Evolutionary conservation across 202 grass and related monocot species (phyloP), one percentile per base, ranked within the genome.

Genomic region (Carex arenaria): DNA sequence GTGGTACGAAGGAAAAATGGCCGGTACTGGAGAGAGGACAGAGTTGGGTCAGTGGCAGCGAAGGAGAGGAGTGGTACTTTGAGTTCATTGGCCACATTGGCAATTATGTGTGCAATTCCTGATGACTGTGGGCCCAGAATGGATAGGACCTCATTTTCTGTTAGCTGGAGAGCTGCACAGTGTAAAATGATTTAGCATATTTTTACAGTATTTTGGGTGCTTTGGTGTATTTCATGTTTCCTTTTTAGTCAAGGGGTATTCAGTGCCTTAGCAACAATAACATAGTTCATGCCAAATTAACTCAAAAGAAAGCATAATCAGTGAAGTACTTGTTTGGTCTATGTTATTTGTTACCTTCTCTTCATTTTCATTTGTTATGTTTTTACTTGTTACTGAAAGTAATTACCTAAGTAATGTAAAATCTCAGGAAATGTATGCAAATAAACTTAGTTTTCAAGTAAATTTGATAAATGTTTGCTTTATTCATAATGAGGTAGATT

Each of bases 81-180:
- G 71, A 98, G 86, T 85, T 95, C 89, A 63, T 90, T 90, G 81
- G 81, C 89, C 61, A 87, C 85, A 85, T 93, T 92, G 28, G 92
- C 91, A 80, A 98, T 90, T 78, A 93, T 84, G 84, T 95, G 95
- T 67, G 92, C 92, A 89, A 90, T 93, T 53, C 71, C 81, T 15
- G 95, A 98, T 11, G 95, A 98, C 80, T 98, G 95, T 80, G 95
- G 95, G 67, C 95, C 95, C 84, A 98, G 77, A 28, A 98, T 79
- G 17, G 89, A 70, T 4, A 93, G 49, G 18, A 95, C 86, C 40
- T 90, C 88, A 81, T 91, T 92, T 56, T 92, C 89, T 5, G 93
- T 87, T 86, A 98, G 78, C 85, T 90, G 86, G 72, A 98, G 85
- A 65, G 89, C 95, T 97, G 95, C 69, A 91, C 22, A 81, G 40